phyloP scores from a whole-genome alignment of 495 filamentous ascomycete genomes.

The Lasiosphaeria hispida region DNA sequence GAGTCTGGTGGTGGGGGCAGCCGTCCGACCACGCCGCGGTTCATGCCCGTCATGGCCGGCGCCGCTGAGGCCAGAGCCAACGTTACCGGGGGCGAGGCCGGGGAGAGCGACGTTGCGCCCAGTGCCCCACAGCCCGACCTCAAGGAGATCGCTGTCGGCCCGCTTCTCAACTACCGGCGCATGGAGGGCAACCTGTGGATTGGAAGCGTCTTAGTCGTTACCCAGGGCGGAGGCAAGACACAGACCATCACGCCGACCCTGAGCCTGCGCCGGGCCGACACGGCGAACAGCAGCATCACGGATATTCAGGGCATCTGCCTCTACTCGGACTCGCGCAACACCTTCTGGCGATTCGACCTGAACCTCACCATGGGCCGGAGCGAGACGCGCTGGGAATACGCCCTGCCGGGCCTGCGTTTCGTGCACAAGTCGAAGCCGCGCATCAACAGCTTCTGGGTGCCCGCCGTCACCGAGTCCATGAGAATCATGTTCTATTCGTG shows the following conservation, averaged over 20 bases:
- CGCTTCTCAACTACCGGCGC: constrained; percentile 78
- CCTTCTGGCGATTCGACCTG: constrained; percentile 79
- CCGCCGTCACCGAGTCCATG: constrained; percentile 79
- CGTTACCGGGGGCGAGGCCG: neutral
- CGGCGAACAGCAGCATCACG: constrained; percentile 2
- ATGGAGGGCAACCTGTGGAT: constrained; percentile 77
- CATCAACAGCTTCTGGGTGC: constrained; percentile 66
- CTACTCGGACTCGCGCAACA: constrained; percentile 73
- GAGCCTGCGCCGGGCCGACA: constrained; percentile 28
- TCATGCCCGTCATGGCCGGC: constrained; percentile 43
- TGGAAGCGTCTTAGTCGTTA: constrained; percentile 80
- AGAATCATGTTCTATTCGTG: constrained; percentile 94
- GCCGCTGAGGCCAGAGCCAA: constrained; percentile 30
- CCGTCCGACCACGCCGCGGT: constrained; percentile 28
- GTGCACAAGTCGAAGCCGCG: constrained; percentile 43
- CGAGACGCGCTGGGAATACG: constrained; percentile 62
- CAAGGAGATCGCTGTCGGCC: constrained; percentile 71
- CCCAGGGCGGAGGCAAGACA: constrained; percentile 57
- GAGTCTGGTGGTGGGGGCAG: neutral
- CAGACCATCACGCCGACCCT: constrained; percentile 33
- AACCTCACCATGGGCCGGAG: constrained; percentile 51
- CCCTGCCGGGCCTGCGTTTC: constrained; percentile 48
- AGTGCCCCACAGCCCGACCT: constrained; percentile 31
- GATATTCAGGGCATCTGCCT: constrained; percentile 55
- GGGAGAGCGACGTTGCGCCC: neutral